A percentile compares a stretch with the other conserved stretches of the same genome.
Conservation (phyloP, 352 stramenopile genomes). For the Globisporangium spiculum region DNA sequence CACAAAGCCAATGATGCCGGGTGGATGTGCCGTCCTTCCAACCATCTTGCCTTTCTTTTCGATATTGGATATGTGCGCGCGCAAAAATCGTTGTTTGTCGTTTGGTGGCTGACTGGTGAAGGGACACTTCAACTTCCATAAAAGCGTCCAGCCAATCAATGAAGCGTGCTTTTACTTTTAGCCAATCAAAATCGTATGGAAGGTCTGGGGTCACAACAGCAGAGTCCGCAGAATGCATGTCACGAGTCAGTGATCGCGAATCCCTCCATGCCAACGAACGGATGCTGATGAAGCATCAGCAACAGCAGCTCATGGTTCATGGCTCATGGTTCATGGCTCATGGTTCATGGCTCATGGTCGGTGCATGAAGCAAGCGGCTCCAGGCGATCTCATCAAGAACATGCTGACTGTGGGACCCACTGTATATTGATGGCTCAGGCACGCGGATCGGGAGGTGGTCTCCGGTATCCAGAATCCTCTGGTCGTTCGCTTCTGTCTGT, state of each 20-base stretch:
- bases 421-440: neutral
- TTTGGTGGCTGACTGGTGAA: neutral
- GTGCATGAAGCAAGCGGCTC: neutral
- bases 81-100: too few relatives aligned
- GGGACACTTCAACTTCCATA: neutral
- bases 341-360: neutral
- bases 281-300: neutral
- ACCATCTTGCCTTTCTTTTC: too few relatives aligned
- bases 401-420: neutral
- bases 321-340: neutral
- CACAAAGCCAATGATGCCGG: neutral
- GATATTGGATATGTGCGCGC: too few relatives aligned
- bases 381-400: neutral
- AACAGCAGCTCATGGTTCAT: neutral
- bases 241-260: neutral
- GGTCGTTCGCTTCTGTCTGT: neutral
- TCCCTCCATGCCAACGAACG: neutral
- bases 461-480: neutral
- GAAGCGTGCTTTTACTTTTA: neutral
- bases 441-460: neutral
- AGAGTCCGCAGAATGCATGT: neutral
- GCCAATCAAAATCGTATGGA: neutral
- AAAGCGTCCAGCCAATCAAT: neutral
- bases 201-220: neutral
- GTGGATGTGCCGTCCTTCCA: too few relatives aligned